Base-by-base conservation (phyloP, 2,329 filamentous ascomycete species). In the Bipolaris bicolor region DNA sequence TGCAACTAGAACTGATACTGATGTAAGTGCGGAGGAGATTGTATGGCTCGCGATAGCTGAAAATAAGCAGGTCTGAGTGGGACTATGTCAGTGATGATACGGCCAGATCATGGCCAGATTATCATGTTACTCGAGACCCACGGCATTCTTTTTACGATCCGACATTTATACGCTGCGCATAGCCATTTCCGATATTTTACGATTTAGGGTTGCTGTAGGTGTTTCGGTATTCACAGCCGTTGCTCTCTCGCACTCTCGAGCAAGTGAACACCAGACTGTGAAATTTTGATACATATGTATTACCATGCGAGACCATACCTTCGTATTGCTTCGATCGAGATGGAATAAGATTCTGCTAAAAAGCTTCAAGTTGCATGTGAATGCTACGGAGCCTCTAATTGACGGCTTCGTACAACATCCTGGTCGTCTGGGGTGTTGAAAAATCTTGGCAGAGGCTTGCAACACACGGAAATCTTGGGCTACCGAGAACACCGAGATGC, bases 81-180 rank as follows among this genome's bases (percentile, higher is more conserved):
- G 49, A 57, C 26, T 47, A 58, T 22, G 16, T 37, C 11, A 45
- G 40, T 29, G 9, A 16, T 7, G 46, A 60, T 24, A 29, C 16
- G 15, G 15, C 37, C 2, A 54, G 41, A 40, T 46, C 57, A 16
- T 60, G 57, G 57, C 57, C 57, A 26, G 43, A 44, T 18, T 58
- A 60, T 51, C 36, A 57, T 31, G 16, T 22, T 22, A 22, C 46
- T 47, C 54, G 49, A 29, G 57, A 60, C n/a, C 54, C 57, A 13
- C 57, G 57, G 29, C 33, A 51, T 10, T 5, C 47, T 36, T 40
- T 29, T 18, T 52, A 39, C 24, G 34, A 51, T 15, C 51, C 33
- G 33, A 48, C 29, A 34, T 33, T 22, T 22, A 20, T 33, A 47
- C 29, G 10, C 13, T 48, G 13, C 33, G 33, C 33, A 18, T 48